phyloP scores from a whole-genome alignment of 2,329 filamentous ascomycete species.

The Ceratocystis ficicola region DNA sequence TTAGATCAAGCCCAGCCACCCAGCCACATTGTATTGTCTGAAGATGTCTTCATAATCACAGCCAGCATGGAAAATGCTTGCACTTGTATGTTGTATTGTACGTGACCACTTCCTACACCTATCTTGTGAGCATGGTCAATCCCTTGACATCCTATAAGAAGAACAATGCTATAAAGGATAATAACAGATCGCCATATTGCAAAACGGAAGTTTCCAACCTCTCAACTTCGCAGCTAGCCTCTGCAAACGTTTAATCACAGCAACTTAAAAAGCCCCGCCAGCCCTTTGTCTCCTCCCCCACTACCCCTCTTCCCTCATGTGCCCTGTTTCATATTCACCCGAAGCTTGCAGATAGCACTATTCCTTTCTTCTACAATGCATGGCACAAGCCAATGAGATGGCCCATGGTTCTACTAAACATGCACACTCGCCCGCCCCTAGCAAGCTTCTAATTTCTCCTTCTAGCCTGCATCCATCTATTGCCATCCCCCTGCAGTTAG shows the following conservation, averaged over 20 bases:
- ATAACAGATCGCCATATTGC: neutral
- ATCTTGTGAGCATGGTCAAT: neutral
- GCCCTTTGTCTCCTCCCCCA: neutral
- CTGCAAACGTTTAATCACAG: neutral
- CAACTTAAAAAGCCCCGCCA: neutral
- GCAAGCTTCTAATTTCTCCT: slow-evolving; percentile 6
- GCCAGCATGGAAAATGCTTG: neutral
- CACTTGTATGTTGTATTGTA: neutral
- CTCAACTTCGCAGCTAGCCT: neutral
- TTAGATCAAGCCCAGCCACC: neutral
- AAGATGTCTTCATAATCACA: neutral
- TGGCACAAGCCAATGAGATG: neutral
- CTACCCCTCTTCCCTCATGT: neutral
- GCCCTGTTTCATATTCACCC: neutral
- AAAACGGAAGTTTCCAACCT: neutral
- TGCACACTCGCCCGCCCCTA: neutral
- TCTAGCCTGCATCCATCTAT: neutral
- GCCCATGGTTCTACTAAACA: neutral
- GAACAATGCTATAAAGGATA: neutral
- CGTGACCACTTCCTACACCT: no score
- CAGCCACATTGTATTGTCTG: neutral
- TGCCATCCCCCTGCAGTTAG: neutral
- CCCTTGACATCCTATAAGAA: neutral
- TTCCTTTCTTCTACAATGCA: slow-evolving; percentile 1
- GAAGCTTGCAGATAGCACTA: neutral